These are phyloP conservation scores for Cinnamomum chago DNA, from an alignment of 164 flowering plant genomes.

Conservation along the genomic window DNA sequence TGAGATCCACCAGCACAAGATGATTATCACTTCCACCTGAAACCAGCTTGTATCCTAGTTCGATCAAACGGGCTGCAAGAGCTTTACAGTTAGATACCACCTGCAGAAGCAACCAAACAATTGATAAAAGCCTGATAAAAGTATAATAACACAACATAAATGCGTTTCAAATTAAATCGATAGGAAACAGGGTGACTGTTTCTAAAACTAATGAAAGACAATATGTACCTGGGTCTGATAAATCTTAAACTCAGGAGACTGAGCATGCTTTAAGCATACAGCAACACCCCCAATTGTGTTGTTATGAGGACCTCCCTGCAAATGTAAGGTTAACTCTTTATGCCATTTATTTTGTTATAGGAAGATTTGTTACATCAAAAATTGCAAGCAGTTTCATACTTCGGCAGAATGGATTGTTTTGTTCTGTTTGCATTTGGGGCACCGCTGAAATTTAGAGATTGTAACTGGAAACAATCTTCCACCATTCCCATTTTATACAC, in stretches of 20 bases:
- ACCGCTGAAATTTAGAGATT: too few species aligned
- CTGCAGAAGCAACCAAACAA: conserved; percentile 27
- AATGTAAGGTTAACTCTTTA: background rate
- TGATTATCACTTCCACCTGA: conserved; percentile 97
- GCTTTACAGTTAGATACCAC: conserved; percentile 82
- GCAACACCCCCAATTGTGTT: conserved; percentile 89
- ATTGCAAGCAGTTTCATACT: too few species aligned
- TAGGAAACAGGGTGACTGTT: background rate
- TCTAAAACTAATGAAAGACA: background rate
- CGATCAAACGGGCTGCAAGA: conserved; percentile 60
- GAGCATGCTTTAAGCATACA: conserved; percentile 69
- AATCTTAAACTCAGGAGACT: conserved; percentile 59
- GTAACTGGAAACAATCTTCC: too few species aligned
- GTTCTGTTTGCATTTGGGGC: too few species aligned
- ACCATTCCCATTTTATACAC: too few species aligned
- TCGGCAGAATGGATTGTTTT: too few species aligned
- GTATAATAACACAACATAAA: background rate
- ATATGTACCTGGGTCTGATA: conserved; percentile 62
- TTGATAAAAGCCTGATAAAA: background rate
- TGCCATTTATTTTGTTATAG: too few species aligned
- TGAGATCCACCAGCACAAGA: conserved; percentile 83
- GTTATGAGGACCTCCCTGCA: conserved; percentile 98
- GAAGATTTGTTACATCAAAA: too few species aligned
- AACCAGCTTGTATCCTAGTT: conserved; percentile 77
- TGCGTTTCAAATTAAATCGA: background rate